phyloP scores from a whole-genome alignment of 2,329 filamentous ascomycete species.

The Fusarium sp. region DNA sequence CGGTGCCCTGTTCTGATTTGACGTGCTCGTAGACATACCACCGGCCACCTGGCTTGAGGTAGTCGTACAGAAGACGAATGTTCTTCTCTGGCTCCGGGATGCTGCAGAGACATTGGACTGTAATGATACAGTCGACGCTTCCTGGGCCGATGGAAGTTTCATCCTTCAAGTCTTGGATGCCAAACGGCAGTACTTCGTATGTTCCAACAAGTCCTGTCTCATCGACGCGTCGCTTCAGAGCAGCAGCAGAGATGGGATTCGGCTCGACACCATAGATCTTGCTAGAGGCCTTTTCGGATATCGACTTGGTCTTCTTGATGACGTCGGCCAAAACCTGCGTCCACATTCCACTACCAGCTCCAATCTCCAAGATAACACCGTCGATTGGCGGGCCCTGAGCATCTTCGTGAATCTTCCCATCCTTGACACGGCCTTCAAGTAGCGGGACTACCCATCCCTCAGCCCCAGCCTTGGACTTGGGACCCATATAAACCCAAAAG shows the following conservation, averaged over 20 bases:
- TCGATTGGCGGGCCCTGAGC: not conserved
- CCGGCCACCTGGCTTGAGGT: not conserved
- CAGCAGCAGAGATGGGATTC: conserved; percentile 1
- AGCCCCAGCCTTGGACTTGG: not conserved
- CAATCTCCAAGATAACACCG: conserved; percentile 2
- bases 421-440: not conserved
- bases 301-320: not conserved
- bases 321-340: not conserved
- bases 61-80: conserved; percentile 2
- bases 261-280: conserved; percentile 4
- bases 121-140: conserved; percentile 2
- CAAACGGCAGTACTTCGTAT: not conserved
- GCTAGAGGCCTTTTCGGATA: not conserved
- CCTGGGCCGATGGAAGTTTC: not conserved
- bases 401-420: not conserved
- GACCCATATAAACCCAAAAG: conserved; percentile 1
- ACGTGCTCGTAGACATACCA: conserved; percentile 8
- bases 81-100: conserved; percentile 5
- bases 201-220: not conserved
- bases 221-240: not conserved
- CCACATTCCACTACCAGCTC: conserved; percentile 6
- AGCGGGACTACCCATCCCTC: not conserved
- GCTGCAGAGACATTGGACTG: conserved; percentile 1
- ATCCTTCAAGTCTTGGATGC: not conserved
- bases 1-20: not conserved